phyloP scores from a whole-genome alignment of 257 asterid genomes.

The Ophiorrhiza pumila region DNA sequence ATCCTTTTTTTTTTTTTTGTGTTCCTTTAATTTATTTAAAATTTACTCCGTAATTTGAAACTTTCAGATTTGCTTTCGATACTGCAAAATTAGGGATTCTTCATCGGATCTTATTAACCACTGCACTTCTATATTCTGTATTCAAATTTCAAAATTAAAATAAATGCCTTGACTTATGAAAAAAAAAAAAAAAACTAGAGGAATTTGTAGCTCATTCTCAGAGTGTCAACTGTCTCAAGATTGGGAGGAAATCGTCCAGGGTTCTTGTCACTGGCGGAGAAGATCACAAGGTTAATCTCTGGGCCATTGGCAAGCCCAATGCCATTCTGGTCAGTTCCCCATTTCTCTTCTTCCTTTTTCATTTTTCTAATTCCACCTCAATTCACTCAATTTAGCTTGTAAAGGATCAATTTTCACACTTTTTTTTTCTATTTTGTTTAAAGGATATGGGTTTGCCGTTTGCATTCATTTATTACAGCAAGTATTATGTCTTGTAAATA shows the following conservation, averaged over 20 bases:
- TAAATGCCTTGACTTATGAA: constrained; percentile 44
- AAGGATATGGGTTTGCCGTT: too few relatives aligned
- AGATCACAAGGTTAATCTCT: constrained; percentile 96
- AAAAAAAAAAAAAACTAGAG: constrained; percentile 42
- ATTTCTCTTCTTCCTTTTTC: background rate
- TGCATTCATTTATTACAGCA: too few relatives aligned
- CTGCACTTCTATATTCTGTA: background rate
- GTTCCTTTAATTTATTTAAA: constrained; percentile 5
- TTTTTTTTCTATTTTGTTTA: too few relatives aligned
- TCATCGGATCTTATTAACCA: constrained; percentile 4
- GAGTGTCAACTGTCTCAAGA: constrained; percentile 93
- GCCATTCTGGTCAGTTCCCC: constrained; percentile 79
- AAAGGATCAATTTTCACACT: background rate
- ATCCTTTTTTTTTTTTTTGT: constrained; percentile 48
- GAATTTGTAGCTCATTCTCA: constrained; percentile 97
- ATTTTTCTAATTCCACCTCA: background rate
- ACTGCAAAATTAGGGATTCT: constrained; percentile 1
- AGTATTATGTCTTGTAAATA: too few relatives aligned
- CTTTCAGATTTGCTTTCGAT: background rate
- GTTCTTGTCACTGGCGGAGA: constrained; percentile 99
- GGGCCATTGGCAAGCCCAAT: constrained; percentile 99
- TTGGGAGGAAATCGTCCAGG: constrained; percentile 91
- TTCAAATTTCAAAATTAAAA: constrained; percentile 6
- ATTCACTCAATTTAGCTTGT: too few relatives aligned
- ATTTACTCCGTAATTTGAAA: background rate